phyloP scores from a whole-genome alignment of 345 rosid species.

The Hevea brasiliensis region DNA sequence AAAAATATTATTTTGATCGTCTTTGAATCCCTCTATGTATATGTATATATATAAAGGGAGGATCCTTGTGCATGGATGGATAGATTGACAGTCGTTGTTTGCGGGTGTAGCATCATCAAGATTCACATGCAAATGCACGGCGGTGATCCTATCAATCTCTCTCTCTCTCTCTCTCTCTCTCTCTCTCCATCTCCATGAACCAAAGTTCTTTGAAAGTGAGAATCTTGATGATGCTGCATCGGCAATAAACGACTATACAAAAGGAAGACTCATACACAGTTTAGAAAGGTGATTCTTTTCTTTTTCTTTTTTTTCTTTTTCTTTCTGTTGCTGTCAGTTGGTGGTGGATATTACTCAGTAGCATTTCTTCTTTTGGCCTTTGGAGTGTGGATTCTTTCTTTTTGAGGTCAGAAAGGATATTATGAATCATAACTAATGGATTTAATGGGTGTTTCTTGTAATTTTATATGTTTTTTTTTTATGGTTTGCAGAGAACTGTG shows the following conservation, averaged over 20 bases:
- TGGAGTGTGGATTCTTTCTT: neutral
- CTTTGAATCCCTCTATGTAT: neutral
- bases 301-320: neutral
- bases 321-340: constrained; percentile 29
- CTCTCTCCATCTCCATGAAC: neutral
- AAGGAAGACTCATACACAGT: neutral
- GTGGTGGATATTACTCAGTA: constrained; percentile 29
- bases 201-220: constrained; percentile 53
- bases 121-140: constrained; percentile 72
- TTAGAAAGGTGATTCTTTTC: neutral
- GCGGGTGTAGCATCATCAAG: constrained; percentile 92
- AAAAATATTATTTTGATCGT: no score
- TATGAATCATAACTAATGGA: no score
- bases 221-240: constrained; percentile 99
- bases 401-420: neutral
- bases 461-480: neutral
- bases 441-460: neutral
- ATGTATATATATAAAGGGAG: neutral
- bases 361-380: neutral
- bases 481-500: constrained; percentile 6
- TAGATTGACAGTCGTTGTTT: constrained; percentile 58
- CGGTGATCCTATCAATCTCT: constrained; percentile 9
- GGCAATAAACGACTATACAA: constrained; percentile 59
- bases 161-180: constrained; percentile 10
- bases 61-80: constrained; percentile 27